A percentile compares a stretch with the other conserved stretches of the same genome.
phyloP scores from a whole-genome alignment of 169 alveolate species.

The Cryptosporidium canis region DNA sequence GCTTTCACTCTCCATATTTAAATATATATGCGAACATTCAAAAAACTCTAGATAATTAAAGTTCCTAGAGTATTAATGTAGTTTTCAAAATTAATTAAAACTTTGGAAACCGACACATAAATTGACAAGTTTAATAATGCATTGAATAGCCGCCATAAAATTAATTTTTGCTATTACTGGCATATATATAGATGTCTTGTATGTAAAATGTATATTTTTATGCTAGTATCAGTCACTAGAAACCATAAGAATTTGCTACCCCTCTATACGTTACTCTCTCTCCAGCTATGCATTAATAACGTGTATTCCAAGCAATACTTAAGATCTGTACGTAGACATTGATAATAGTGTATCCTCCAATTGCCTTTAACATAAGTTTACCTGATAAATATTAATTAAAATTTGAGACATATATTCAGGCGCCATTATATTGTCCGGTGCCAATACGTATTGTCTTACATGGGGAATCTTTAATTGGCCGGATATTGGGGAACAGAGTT shows the following conservation, averaged over 20 bases:
- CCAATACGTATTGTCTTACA: conserved; percentile 65
- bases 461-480: conserved; percentile 40
- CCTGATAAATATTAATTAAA: neutral
- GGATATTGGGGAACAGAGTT: neutral
- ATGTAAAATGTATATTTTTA: conserved; percentile 64
- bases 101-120: conserved; percentile 51
- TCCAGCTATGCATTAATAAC: conserved; percentile 70
- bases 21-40: conserved; percentile 31
- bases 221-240: conserved; percentile 64
- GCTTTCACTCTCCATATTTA: conserved; percentile 73
- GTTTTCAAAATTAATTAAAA: conserved; percentile 9
- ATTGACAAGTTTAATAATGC: conserved; percentile 73
- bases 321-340: conserved; percentile 73
- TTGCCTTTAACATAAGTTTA: conserved; percentile 42
- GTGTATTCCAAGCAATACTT: conserved; percentile 26
- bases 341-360: conserved; percentile 34
- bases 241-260: conserved; percentile 63
- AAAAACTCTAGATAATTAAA: conserved; percentile 27
- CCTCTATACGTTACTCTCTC: conserved; percentile 73
- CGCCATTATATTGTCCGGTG: conserved; percentile 14
- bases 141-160: conserved; percentile 56
- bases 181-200: conserved; percentile 73
- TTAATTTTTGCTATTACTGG: conserved; percentile 40
- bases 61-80: neutral
- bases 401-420: conserved; percentile 44